Percentiles rank a stretch among this genome's conserved stretches.
Conservation (phyloP, 1,284 basidiomycete genomes). For the Pascua sp. region DNA sequence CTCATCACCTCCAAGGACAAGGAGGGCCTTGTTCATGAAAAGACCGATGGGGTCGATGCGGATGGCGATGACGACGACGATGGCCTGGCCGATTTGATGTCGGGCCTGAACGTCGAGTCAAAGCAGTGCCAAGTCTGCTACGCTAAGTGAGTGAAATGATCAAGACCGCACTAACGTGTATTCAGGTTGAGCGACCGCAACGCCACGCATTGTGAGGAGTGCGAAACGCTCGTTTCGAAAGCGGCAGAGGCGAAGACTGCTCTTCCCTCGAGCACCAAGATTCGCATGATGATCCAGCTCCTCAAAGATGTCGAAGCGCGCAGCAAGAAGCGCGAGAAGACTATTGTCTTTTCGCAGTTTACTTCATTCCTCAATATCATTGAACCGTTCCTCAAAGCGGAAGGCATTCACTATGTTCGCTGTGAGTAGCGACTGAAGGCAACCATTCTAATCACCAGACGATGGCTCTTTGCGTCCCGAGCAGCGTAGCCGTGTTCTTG, state of each 20-base stretch:
- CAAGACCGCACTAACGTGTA: slow-evolving; percentile 3
- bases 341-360: slow-evolving; percentile 71
- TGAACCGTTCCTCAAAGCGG: slow-evolving; percentile 70
- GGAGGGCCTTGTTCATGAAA: slow-evolving; percentile 63
- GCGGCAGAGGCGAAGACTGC: slow-evolving; percentile 21
- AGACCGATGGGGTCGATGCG: slow-evolving; percentile 53
- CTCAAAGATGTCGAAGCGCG: slow-evolving; percentile 64
- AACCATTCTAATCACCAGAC: slow-evolving; percentile 54
- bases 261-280: slow-evolving; percentile 78
- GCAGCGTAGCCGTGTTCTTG: slow-evolving; percentile 69
- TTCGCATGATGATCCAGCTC: slow-evolving; percentile 73
- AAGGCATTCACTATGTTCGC: slow-evolving; percentile 69
- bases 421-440: slow-evolving; percentile 60
- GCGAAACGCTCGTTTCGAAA: slow-evolving; percentile 42
- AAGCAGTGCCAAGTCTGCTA: slow-evolving; percentile 74
- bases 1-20: slow-evolving; percentile 73
- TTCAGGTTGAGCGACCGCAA: slow-evolving; percentile 18
- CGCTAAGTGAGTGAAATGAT: slow-evolving; percentile 55
- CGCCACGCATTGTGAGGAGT: slow-evolving; percentile 59
- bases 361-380: slow-evolving; percentile 85
- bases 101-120: slow-evolving; percentile 61
- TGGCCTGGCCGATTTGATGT: slow-evolving; percentile 72
- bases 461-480: slow-evolving; percentile 79
- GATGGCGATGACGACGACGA: slow-evolving; percentile 63
- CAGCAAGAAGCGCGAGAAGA: slow-evolving; percentile 69